Percentiles rank a stretch among this genome's conserved stretches.
Conservation (phyloP, 805 yeast species). For the Alloascoidea africana region DNA sequence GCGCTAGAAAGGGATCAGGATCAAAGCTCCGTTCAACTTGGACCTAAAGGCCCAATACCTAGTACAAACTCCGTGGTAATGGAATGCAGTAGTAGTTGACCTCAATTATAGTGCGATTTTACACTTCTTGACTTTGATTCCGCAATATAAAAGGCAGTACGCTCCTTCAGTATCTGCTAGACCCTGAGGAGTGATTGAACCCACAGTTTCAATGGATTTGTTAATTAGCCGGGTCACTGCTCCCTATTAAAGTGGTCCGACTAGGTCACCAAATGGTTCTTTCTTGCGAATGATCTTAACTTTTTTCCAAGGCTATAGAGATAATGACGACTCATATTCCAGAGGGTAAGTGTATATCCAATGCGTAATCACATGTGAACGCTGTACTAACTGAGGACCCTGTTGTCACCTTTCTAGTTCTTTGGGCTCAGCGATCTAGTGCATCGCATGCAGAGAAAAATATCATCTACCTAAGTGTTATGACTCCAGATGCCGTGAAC, state of each 20-base stretch:
- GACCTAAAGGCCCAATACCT: no score
- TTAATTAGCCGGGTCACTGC: no score
- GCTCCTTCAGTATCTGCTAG: no score
- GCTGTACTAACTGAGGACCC: neutral
- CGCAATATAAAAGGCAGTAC: no score
- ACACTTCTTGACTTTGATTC: no score
- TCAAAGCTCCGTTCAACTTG: no score
- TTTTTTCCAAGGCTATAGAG: neutral
- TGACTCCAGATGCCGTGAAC: slow-evolving; percentile 52
- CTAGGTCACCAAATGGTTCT: neutral
- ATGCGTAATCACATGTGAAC: neutral
- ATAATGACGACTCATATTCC: neutral
- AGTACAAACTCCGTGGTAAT: no score
- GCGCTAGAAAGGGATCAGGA: neutral
- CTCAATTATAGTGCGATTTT: no score
- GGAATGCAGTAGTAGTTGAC: no score
- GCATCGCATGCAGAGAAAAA: slow-evolving; percentile 61
- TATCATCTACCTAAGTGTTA: slow-evolving; percentile 57
- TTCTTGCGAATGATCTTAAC: neutral
- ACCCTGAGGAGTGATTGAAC: no score
- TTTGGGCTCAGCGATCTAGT: slow-evolving; percentile 95
- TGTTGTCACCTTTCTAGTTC: slow-evolving; percentile 31
- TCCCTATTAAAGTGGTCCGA: no score
- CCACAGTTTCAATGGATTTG: no score
- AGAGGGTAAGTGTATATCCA: neutral